A percentile compares a stretch with the other conserved stretches of the same genome.
These are phyloP conservation scores for Ophiostoma perfectum DNA, from an alignment of 2,329 filamentous ascomycete genomes.

Conservation along the genomic window DNA sequence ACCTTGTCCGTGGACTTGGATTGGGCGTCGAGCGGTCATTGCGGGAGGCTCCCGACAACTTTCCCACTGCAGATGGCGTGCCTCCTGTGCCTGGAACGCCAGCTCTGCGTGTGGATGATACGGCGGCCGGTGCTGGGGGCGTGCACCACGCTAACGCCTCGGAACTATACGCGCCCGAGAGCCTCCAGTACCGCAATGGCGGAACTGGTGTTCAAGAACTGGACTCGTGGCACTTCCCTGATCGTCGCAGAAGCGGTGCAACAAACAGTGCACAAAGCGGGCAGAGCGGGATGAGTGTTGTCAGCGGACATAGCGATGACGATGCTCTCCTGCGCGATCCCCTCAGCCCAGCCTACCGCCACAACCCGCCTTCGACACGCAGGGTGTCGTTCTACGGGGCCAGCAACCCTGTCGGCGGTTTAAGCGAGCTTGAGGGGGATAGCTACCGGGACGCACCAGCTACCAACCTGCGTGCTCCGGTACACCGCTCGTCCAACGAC, in stretches of 20 bases:
- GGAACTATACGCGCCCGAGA: not conserved
- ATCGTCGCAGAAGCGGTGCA: conserved; percentile 32
- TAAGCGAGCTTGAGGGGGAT: conserved; percentile 49
- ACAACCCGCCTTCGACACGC: conserved; percentile 40
- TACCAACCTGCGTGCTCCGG: conserved; percentile 20
- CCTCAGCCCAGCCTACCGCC: conserved; percentile 36
- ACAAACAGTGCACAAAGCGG: conserved; percentile 32
- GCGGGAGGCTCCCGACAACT: conserved; percentile 35
- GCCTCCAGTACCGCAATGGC: not conserved
- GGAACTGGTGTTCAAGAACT: conserved; percentile 34
- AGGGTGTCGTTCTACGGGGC: conserved; percentile 80
- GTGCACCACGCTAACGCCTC: not conserved
- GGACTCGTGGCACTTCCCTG: conserved; percentile 45
- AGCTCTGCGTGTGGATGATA: conserved; percentile 14
- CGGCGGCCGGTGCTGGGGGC: conserved; percentile 1
- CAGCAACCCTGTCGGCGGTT: conserved; percentile 66
- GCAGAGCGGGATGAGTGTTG: conserved; percentile 31
- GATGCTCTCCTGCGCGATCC: conserved; percentile 40
- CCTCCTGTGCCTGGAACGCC: not conserved
- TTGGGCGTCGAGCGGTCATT: conserved; percentile 49
- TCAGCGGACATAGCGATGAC: conserved; percentile 39
- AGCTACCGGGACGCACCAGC: not conserved
- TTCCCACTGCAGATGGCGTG: conserved; percentile 25
- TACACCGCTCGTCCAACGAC: conserved; percentile 27
- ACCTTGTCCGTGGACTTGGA: conserved; percentile 75